Percentiles rank a stretch among this genome's conserved stretches.
Evolutionary conservation across 768 basidiomycete genomes (phyloP).

Genomic region (Psilocybe cyanescens): DNA sequence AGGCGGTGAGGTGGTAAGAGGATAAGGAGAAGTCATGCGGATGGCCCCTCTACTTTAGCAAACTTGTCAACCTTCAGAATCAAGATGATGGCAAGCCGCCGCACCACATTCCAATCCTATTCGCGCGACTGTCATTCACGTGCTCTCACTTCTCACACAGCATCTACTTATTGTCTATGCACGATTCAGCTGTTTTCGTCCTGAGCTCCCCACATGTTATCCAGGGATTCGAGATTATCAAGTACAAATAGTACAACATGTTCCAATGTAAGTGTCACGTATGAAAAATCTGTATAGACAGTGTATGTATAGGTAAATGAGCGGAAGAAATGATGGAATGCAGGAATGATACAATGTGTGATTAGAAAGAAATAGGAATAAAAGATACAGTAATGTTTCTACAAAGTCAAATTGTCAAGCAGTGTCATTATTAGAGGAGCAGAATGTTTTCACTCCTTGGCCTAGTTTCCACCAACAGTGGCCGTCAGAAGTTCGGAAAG

Average conservation of each 20-base stretch:
- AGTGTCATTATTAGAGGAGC: not conserved
- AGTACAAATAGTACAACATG: too few relatives aligned
- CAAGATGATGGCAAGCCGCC: slow-evolving; percentile 13
- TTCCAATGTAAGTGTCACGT: not conserved
- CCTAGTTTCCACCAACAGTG: not conserved
- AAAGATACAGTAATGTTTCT: not conserved
- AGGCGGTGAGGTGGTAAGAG: slow-evolving; percentile 26
- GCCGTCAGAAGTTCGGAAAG: not conserved
- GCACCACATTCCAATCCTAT: not conserved
- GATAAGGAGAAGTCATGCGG: slow-evolving; percentile 29
- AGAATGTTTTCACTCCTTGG: not conserved
- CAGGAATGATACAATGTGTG: not conserved
- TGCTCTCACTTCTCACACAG: not conserved
- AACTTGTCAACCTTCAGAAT: slow-evolving; percentile 7
- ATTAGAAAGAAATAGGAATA: not conserved
- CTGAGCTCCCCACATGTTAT: too few relatives aligned
- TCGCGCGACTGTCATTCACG: not conserved
- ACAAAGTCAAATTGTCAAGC: not conserved
- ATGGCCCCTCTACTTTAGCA: slow-evolving; percentile 7
- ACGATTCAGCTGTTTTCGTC: too few relatives aligned
- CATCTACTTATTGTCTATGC: not conserved
- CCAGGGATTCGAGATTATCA: too few relatives aligned
- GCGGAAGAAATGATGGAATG: not conserved
- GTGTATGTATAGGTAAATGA: not conserved
- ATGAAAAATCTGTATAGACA: not conserved